Base-by-base conservation (phyloP, 75 land plant genomes). In the Cupressus sempervirens region DNA sequence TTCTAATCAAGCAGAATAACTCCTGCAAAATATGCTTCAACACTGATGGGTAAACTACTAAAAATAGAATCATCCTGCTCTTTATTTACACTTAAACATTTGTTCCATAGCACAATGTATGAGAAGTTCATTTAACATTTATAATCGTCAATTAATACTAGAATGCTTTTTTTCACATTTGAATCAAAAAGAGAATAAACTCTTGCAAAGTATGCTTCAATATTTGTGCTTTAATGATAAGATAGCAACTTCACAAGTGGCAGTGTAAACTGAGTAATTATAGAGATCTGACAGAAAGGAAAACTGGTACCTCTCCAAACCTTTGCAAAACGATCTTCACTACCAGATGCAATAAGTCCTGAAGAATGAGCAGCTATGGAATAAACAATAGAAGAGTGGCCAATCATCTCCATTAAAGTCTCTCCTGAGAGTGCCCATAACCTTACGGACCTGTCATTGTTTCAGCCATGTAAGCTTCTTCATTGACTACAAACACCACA, bases 351-450 rank as follows among this genome's bases (percentile, higher is more conserved):
- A 83, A 98, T 81, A 85, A 91, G 92, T 65, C 99, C 99, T 36
- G 98, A 93, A 1, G 85, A 74, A 86, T 96, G 94, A 36, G 93
- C 91, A 85, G 95, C 93, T 40, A 96, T 97, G 84, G 92, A 91
- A 88, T 98, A 98, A 35, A 98, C 97, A 84, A 98, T 92, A 41
- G 98, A 91, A 74, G 97, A 93, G 86, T 98, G 99, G 62, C 99
- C 99, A 84, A 95, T 91, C 95, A 96, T 95, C 90, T 98, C 99
- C 90, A 96, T 70, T 73, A 98, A 86, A 34, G 84, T 82, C 88
- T 98, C 93, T 76, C 99, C 99, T 77, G 88, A 91, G 36, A 91
- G 58, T 76, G 99, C 89, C 99, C 99, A 98, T 58, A 98, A 84
- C 87, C 89, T 93, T 43, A 98, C 86, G 29, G 99, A 89, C 43